Evolutionary conservation across 106 monocot species (phyloP), one percentile per base, ranked within the genome.

Genomic region (Chionographis japonica): DNA sequence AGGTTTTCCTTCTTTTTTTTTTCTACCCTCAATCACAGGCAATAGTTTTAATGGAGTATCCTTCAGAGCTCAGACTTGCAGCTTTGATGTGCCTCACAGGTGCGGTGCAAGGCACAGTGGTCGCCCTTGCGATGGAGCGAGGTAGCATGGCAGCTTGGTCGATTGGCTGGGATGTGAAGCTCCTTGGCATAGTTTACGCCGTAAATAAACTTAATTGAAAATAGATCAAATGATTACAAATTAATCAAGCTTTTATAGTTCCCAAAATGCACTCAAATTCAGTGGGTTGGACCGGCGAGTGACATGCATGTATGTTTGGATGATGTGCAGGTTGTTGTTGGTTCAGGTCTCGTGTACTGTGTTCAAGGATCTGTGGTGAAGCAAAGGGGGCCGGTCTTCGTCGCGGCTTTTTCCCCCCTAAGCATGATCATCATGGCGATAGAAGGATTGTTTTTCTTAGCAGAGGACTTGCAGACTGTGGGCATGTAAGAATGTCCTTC

Each of bases 381-480:
- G 60, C 35, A 60, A 19, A 60, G 35, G 35, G 60, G 60, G 36
- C 60, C 60, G 6, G 60, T 60, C 27, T 60, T 60, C 35, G 60
- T 60, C 4, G 27, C 60, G 6, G 60, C 60, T 6, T 60, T 60
- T 37, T 37, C 19, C 35, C 60, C 60, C 35, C 12, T 60, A 6
- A 3, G 2, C 60, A 68, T 55, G 53, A 55, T 68, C 54, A 37
- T 68, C 8, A 37, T 55, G 3, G 54, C 54, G 1, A 19, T 39
- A n/a, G 2, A 15, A 8, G 68, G 68, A 39, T 37, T 50, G 36
- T 3, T 56, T 9, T 38, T 68, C 37, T 16, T 55, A n/a, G 68
- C n/a, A 16, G 68, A 68, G 54, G 55, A 68, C 37, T 6, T 68
- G 3, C n/a, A n/a, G n/a, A 52, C 19, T 41, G 9, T 68, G 54